phyloP scores from a whole-genome alignment of 148 eudicot genomes.

The Spergularia bocconei region DNA sequence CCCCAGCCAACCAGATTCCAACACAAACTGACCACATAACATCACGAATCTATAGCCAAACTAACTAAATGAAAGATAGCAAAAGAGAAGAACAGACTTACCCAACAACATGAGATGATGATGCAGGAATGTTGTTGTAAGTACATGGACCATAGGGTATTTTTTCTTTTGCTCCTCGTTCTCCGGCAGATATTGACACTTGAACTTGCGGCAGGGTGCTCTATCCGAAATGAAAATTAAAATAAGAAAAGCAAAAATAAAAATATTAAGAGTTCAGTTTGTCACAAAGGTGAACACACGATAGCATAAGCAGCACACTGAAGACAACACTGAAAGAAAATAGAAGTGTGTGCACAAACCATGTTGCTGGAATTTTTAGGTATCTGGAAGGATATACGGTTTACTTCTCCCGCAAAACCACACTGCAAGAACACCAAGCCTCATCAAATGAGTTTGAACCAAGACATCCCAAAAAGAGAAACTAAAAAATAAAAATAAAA shows the following conservation, averaged over 20 bases:
- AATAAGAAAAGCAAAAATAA: background rate
- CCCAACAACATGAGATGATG: conserved; percentile 56
- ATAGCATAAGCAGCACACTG: conserved; percentile 8
- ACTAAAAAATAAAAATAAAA: background rate
- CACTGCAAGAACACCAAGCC: conserved; percentile 42
- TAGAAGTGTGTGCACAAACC: conserved; percentile 39
- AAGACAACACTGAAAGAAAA: conserved; percentile 9
- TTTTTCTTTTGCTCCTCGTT: conserved; percentile 67
- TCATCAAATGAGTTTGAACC: background rate
- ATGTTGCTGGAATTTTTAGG: conserved; percentile 39
- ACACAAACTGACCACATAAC: too few relatives aligned
- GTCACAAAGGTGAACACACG: conserved; percentile 2
- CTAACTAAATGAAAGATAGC: background rate
- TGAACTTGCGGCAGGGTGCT: conserved; percentile 51
- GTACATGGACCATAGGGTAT: conserved; percentile 58
- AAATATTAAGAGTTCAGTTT: background rate
- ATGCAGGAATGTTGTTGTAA: conserved; percentile 49
- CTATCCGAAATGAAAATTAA: conserved; percentile 35
- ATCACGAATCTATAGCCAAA: too few relatives aligned
- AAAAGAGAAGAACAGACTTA: conserved; percentile 24
- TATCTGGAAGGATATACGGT: conserved; percentile 56
- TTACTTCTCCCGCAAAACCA: conserved; percentile 50
- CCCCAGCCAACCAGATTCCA: too few relatives aligned
- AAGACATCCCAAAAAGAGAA: background rate
- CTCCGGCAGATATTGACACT: conserved; percentile 68